Base-by-base conservation (phyloP, 148 eudicot genomes). In the Spergularia bocconei region DNA sequence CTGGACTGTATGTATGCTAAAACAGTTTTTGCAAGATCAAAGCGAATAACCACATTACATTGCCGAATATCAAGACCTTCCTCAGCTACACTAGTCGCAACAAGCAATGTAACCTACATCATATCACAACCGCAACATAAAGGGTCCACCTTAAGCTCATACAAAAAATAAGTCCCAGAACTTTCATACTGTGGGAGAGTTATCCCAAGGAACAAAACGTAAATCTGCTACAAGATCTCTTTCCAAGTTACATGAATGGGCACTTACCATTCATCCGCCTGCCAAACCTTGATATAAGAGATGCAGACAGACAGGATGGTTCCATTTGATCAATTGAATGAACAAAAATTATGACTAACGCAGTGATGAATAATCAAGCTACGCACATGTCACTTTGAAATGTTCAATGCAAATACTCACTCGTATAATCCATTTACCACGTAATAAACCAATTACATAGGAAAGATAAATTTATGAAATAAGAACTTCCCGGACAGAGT, bases 21-120 rank as follows among this genome's bases (percentile, higher is more conserved):
- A 79, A 95, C 97, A 79, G 98, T 95, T 86, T 95, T 95, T 60
- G 98, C 98, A 70, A 95, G 98, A 82, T 95, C 98, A 85, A 95
- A 95, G 41, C 98, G 95, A 54, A 95, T 92, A 73, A 95, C 98
- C 76, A 95, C 98, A 85, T 95, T 95, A 84, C 98, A 95, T 77
- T 95, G 98, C 60, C 98, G 90, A 63, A 95, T 95, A 82, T 95
- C 98, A 78, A 95, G 98, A 52, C 98, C 98, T 89, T 95, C 98
- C 90, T 95, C 98, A 81, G 98, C 97, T 75, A 95, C 98, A 85
- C 98, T 95, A 38, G 98, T 95, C 79, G 98, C 98, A 71, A 95
- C 98, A 79, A 95, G 86, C 86, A 95, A 80, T 76, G 97, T 95
- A 61, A 95, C 92, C 98, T 95, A 69, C 59, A 81, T 21, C 41